phyloP scores from a whole-genome alignment of 2,329 filamentous ascomycete genomes.

The Talaromyces atroroseus region DNA sequence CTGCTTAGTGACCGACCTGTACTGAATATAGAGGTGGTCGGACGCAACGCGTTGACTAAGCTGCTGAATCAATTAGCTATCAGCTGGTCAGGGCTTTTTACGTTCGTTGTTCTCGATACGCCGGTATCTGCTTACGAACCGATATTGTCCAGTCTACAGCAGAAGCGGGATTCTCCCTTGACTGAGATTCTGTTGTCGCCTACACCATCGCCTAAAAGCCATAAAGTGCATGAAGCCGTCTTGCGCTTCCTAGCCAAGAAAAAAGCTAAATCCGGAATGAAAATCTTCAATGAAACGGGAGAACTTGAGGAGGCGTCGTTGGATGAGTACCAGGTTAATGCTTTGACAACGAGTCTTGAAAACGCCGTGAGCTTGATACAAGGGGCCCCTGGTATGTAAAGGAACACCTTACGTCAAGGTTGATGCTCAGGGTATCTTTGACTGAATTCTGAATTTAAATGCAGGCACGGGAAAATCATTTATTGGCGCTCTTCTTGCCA shows the following conservation, averaged over 20 bases:
- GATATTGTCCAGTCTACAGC: constrained; percentile 53
- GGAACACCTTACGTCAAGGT: neutral
- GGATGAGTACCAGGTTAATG: constrained; percentile 51
- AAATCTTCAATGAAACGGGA: neutral
- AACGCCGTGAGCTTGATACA: constrained; percentile 57
- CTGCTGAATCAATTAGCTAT: neutral
- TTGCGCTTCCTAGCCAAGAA: neutral
- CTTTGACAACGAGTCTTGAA: constrained; percentile 49
- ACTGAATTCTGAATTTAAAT: neutral
- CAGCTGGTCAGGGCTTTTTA: constrained; percentile 25
- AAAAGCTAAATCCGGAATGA: neutral
- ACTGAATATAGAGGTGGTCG: neutral
- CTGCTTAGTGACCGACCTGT: constrained; percentile 24
- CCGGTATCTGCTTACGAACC: constrained; percentile 64
- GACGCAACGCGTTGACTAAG: neutral
- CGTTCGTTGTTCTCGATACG: constrained; percentile 54
- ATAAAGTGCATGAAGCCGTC: neutral
- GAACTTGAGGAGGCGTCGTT: constrained; percentile 21
- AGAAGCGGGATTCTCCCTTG: constrained; percentile 51
- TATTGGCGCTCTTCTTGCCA: constrained; percentile 56
- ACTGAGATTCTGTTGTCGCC: constrained; percentile 26
- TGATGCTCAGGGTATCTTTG: too few species aligned
- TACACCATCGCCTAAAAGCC: neutral
- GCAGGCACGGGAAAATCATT: constrained; percentile 66
- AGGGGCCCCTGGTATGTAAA: constrained; percentile 59